A percentile compares a stretch with the other conserved stretches of the same genome.
phyloP scores from a whole-genome alignment of 768 basidiomycete species.

The Tylopilus plumbeoviolaceoides region DNA sequence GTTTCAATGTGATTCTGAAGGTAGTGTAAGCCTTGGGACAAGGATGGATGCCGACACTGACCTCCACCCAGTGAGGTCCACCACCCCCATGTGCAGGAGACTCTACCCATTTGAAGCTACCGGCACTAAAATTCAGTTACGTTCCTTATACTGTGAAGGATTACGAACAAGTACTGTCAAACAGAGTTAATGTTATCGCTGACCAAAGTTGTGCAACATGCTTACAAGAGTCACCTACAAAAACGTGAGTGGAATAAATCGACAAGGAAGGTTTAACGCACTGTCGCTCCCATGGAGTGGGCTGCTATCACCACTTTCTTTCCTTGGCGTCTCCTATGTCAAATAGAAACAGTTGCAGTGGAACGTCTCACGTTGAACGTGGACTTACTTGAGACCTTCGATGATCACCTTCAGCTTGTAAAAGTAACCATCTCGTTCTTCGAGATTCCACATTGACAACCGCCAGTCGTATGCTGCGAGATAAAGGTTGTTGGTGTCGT shows the following conservation, averaged over 20 bases:
- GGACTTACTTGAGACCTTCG: slow-evolving; percentile 67
- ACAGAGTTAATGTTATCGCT: slow-evolving; percentile 3
- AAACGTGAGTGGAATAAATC: neutral
- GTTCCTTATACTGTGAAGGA: neutral
- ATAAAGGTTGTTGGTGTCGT: slow-evolving; percentile 86
- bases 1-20: slow-evolving; percentile 77
- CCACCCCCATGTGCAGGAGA: slow-evolving; percentile 77
- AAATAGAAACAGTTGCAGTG: neutral
- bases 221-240: slow-evolving; percentile 47
- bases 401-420: slow-evolving; percentile 77
- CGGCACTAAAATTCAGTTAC: slow-evolving; percentile 4
- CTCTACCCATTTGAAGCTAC: slow-evolving; percentile 95
- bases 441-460: slow-evolving; percentile 82
- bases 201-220: neutral
- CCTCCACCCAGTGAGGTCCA: slow-evolving; percentile 90
- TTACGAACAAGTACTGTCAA: slow-evolving; percentile 77
- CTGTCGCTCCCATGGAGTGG: slow-evolving; percentile 84
- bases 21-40: neutral
- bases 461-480: slow-evolving; percentile 92
- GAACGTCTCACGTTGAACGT: neutral
- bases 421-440: slow-evolving; percentile 88
- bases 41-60: slow-evolving; percentile 21
- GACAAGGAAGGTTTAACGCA: slow-evolving; percentile 32
- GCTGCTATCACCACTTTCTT: slow-evolving; percentile 81
- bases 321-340: slow-evolving; percentile 55